A percentile compares a stretch with the other conserved stretches of the same genome.
phyloP scores from a whole-genome alignment of 83 land plant genomes.

The Thuja plicata region DNA sequence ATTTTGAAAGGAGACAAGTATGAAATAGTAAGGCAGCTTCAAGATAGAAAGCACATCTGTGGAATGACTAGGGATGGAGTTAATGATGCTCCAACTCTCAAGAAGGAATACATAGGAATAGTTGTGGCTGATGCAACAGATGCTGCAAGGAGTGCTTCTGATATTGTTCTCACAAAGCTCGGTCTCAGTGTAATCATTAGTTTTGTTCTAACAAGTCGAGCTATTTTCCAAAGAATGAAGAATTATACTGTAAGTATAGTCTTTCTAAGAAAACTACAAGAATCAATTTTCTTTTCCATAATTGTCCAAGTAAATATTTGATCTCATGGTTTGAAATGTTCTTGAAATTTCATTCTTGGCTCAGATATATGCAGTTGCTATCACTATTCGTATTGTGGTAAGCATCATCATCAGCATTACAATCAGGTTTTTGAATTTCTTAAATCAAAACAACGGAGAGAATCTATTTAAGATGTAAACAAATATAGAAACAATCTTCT shows the following conservation, averaged over 20 bases:
- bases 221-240: slow-evolving; percentile 74
- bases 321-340: background rate
- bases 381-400: slow-evolving; percentile 63
- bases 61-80: too few species aligned
- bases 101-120: too few species aligned
- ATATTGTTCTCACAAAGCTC: slow-evolving; percentile 66
- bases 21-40: too few species aligned
- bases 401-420: slow-evolving; percentile 11
- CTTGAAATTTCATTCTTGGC: background rate
- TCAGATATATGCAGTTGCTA: slow-evolving; percentile 56
- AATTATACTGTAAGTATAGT: slow-evolving; percentile 48
- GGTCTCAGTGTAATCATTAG: slow-evolving; percentile 68
- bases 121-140: too few species aligned
- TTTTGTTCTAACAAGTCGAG: slow-evolving; percentile 60
- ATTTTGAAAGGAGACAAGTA: too few species aligned
- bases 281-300: too few species aligned
- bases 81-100: too few species aligned
- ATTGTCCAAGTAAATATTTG: background rate
- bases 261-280: background rate
- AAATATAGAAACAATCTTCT: background rate
- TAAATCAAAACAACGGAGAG: too few species aligned
- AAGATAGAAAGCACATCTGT: too few species aligned
- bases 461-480: background rate
- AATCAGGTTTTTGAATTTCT: too few species aligned
- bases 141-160: slow-evolving; percentile 69